Conservation (phyloP, 495 filamentous ascomycete species). For the Penicillium riverlandense region DNA sequence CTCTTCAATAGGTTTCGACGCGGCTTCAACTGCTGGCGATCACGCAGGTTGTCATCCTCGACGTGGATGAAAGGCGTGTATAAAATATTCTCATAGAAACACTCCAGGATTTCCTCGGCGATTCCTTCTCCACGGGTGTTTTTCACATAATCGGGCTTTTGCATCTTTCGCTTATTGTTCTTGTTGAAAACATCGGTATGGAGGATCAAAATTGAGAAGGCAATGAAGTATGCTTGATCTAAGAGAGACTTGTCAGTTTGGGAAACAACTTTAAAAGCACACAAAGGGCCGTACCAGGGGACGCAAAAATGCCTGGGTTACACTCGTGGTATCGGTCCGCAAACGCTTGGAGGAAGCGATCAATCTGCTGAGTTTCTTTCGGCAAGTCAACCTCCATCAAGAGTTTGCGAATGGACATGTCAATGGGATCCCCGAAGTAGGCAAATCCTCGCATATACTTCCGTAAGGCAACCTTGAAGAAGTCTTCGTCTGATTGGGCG, state of each 20-base stretch:
- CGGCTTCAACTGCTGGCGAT: slow-evolving; percentile 64
- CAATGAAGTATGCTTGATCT: slow-evolving; percentile 96
- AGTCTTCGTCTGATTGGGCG: slow-evolving; percentile 76
- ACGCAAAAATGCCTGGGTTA: slow-evolving; percentile 91
- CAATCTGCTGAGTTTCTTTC: slow-evolving; percentile 97
- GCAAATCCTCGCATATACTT: slow-evolving; percentile 93
- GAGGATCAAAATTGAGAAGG: slow-evolving; percentile 91
- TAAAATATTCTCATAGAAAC: slow-evolving; percentile 96
- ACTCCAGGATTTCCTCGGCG: slow-evolving; percentile 84
- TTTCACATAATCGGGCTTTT: slow-evolving; percentile 90
- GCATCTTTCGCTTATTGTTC: slow-evolving; percentile 99
- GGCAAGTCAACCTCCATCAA: slow-evolving; percentile 95
- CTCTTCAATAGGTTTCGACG: slow-evolving; percentile 69
- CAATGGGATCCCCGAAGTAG: slow-evolving; percentile 93
- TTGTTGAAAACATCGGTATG: slow-evolving; percentile 99
- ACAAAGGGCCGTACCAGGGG: slow-evolving; percentile 45
- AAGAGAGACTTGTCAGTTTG: slow-evolving; percentile 4
- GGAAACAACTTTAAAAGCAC: slow-evolving; percentile 1
- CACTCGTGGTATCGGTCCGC: slow-evolving; percentile 97
- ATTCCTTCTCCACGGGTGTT: slow-evolving; percentile 87
- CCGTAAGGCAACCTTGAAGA: slow-evolving; percentile 72
- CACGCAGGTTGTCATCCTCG: slow-evolving; percentile 84
- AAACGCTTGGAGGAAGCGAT: slow-evolving; percentile 87
- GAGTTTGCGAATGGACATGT: slow-evolving; percentile 93
- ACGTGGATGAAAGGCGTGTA: slow-evolving; percentile 97